Percentiles rank a stretch among this genome's conserved stretches.
Conservation (phyloP, 306 rosid genomes). For the Sicyos baderoa region DNA sequence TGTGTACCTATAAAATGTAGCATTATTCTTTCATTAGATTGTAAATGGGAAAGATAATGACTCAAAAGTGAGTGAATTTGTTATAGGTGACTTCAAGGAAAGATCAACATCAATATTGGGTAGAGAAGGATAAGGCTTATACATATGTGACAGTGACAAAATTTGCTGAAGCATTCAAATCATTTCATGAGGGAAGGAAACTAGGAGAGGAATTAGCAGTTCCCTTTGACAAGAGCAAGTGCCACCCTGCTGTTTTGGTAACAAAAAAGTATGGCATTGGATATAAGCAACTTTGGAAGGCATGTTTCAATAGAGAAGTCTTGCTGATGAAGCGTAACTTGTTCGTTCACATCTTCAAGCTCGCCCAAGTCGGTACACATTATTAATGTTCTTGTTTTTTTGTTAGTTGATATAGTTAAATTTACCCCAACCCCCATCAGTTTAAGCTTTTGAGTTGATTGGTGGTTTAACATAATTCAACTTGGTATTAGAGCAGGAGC, state of each 20-base stretch:
- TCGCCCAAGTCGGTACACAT: conserved; percentile 26
- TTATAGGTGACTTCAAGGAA: conserved; percentile 38
- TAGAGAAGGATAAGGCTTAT: conserved; percentile 24
- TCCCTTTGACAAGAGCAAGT: conserved; percentile 36
- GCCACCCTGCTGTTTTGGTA: conserved; percentile 38
- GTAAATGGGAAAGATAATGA: conserved; percentile 2
- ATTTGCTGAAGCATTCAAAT: conserved; percentile 28
- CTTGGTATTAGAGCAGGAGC: no score
- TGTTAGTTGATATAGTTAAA: no score
- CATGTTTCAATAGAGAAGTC: conserved; percentile 36
- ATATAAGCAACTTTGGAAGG: conserved; percentile 29
- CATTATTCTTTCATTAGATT: background rate
- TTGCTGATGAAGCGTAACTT: conserved; percentile 42
- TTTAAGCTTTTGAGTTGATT: no score
- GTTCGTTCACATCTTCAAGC: conserved; percentile 34
- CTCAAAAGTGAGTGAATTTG: conserved; percentile 17
- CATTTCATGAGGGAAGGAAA: conserved; percentile 30
- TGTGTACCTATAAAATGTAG: conserved; percentile 17
- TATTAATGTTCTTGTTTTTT: background rate
- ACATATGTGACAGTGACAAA: conserved; percentile 27
- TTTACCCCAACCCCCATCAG: no score
- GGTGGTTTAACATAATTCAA: no score
- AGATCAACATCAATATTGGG: conserved; percentile 47
- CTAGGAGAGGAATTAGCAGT: conserved; percentile 28
- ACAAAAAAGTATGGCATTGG: conserved; percentile 25